Evolutionary conservation across 2,329 filamentous ascomycete genomes (phyloP).

Genomic region (Metarhizium guizhouense): DNA sequence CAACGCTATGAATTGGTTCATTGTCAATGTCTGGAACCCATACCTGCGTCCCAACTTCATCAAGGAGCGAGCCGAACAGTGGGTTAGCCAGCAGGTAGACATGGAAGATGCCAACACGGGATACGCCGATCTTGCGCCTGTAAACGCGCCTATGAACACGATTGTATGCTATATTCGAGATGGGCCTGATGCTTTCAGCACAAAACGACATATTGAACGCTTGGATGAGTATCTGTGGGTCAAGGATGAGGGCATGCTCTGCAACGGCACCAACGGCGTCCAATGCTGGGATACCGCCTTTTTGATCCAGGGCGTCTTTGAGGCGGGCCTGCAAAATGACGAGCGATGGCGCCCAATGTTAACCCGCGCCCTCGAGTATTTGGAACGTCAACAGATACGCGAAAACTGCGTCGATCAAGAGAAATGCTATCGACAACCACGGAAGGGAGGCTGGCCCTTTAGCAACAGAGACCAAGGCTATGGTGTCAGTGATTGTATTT

Average conservation of each 20-base stretch:
- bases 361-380: slow-evolving; percentile 68
- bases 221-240: slow-evolving; percentile 86
- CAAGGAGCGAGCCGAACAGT: slow-evolving; percentile 65
- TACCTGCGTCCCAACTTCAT: slow-evolving; percentile 61
- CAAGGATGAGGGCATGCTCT: slow-evolving; percentile 84
- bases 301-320: slow-evolving; percentile 71
- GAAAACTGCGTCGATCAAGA: slow-evolving; percentile 72
- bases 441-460: slow-evolving; percentile 94
- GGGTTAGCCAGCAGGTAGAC: slow-evolving; percentile 73
- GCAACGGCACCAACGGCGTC: slow-evolving; percentile 96
- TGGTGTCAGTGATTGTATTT: slow-evolving; percentile 88
- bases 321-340: slow-evolving; percentile 69
- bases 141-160: slow-evolving; percentile 87
- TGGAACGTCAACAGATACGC: slow-evolving; percentile 85
- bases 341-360: slow-evolving; percentile 77
- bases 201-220: slow-evolving; percentile 70
- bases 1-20: slow-evolving; percentile 66
- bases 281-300: slow-evolving; percentile 97
- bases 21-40: slow-evolving; percentile 74
- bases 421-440: slow-evolving; percentile 76
- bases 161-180: slow-evolving; percentile 77
- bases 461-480: slow-evolving; percentile 91
- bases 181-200: slow-evolving; percentile 63
- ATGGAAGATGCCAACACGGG: slow-evolving; percentile 93
- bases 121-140: slow-evolving; percentile 76